A percentile compares a stretch with the other conserved stretches of the same genome.
These are phyloP conservation scores for Camelina sativa DNA, from an alignment of 345 rosid genomes.

Conservation along the genomic window DNA sequence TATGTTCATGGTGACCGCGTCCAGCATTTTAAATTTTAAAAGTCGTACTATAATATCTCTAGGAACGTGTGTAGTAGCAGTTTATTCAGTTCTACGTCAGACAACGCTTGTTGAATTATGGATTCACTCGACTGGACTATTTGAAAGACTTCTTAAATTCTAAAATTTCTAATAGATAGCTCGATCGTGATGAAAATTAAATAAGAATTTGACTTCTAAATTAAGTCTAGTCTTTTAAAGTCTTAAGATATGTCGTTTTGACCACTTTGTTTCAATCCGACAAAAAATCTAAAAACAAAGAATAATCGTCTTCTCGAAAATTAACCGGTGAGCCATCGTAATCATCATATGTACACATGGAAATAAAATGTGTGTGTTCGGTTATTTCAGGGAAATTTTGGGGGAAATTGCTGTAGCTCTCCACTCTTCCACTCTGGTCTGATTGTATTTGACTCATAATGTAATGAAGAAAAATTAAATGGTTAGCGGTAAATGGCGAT, in stretches of 20 bases:
- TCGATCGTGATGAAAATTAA: neutral
- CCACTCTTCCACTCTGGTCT: neutral
- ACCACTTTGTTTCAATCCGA: conserved; percentile 7
- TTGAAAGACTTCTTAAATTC: conserved; percentile 27
- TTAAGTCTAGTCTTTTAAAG: conserved; percentile 24
- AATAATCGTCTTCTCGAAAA: neutral
- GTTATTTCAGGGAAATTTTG: conserved; percentile 37
- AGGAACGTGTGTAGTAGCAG: conserved; percentile 19
- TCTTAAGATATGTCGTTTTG: conserved; percentile 26
- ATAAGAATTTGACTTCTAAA: conserved; percentile 35
- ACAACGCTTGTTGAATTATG: conserved; percentile 26
- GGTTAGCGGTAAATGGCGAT: neutral
- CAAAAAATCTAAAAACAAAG: neutral
- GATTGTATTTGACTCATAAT: neutral
- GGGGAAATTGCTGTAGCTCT: conserved; percentile 33
- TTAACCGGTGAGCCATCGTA: conserved; percentile 24
- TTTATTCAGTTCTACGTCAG: conserved; percentile 30
- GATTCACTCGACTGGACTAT: conserved; percentile 26
- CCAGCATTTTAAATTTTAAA: neutral
- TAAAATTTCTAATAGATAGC: conserved; percentile 8
- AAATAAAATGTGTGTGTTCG: conserved; percentile 6
- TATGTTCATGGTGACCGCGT: conserved; percentile 19
- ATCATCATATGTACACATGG: conserved; percentile 36
- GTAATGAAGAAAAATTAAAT: neutral
- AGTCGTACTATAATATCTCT: conserved; percentile 25